These are phyloP conservation scores for Colletotrichum orchidophilum DNA, from an alignment of 2,329 filamentous ascomycete genomes.

Conservation along the genomic window DNA sequence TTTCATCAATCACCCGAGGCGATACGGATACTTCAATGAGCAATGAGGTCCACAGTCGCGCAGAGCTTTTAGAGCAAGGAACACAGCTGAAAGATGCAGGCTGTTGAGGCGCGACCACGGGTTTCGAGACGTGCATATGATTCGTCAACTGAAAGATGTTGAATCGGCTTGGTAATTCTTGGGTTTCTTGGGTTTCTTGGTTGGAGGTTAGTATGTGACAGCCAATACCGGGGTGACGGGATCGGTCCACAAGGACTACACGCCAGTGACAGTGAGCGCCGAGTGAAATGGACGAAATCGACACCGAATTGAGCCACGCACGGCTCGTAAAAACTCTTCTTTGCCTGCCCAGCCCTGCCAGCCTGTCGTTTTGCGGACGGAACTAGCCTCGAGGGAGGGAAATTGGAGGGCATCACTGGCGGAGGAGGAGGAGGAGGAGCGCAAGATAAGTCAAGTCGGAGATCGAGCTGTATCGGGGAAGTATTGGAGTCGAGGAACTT, in stretches of 20 bases:
- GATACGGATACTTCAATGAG: neutral
- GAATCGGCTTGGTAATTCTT: conserved; percentile 28
- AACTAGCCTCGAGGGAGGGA: neutral
- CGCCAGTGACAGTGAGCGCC: neutral
- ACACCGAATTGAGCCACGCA: neutral
- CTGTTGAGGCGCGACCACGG: neutral
- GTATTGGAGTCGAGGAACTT: neutral
- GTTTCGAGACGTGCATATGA: neutral
- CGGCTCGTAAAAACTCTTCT: neutral
- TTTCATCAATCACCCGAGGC: too few relatives aligned
- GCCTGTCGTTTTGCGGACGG: neutral
- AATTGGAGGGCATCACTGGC: neutral
- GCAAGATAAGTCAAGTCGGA: neutral
- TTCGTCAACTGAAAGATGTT: neutral
- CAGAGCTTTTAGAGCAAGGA: neutral
- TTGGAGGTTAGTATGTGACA: neutral
- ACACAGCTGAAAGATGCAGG: neutral
- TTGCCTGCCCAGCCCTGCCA: too few relatives aligned
- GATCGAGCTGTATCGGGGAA: conserved; percentile 11
- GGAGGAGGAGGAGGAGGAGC: neutral
- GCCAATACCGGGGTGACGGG: conserved; percentile 5
- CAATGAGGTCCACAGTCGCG: neutral
- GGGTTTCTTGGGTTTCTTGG: conserved; percentile 26
- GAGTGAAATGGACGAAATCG: neutral
- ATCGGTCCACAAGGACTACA: neutral